phyloP scores from a whole-genome alignment of 257 asterid species.

The Anisodus tanguticus region DNA sequence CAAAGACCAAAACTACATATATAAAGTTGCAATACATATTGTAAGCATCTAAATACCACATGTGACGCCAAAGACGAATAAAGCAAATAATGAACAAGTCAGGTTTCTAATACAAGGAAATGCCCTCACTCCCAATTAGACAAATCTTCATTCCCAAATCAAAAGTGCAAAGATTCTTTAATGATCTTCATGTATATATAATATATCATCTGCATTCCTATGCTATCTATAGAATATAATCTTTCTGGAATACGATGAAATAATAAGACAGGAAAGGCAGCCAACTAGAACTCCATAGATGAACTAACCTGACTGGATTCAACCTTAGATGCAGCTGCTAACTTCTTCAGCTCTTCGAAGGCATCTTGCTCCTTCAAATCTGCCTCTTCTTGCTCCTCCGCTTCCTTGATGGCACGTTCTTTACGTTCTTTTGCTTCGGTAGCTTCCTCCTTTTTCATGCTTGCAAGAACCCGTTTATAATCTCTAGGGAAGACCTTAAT shows the following conservation, averaged over 20 bases:
- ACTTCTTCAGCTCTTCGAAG: conserved; percentile 87
- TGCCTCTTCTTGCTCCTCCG: conserved; percentile 68
- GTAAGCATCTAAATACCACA: conserved; percentile 2
- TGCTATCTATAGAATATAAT: not conserved
- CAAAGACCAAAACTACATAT: conserved; percentile 18
- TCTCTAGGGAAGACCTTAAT: conserved; percentile 95
- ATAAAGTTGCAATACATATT: not conserved
- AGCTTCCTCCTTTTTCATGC: conserved; percentile 59
- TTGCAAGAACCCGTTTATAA: conserved; percentile 76
- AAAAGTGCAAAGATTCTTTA: not conserved
- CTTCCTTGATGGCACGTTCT: conserved; percentile 58
- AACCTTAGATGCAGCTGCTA: conserved; percentile 56
- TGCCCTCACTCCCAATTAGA: too few species aligned
- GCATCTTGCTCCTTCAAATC: conserved; percentile 80
- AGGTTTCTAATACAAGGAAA: not conserved
- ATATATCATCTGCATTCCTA: not conserved
- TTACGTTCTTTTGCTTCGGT: conserved; percentile 53
- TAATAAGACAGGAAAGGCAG: not conserved
- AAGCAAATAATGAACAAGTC: not conserved
- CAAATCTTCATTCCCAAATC: not conserved
- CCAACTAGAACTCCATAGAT: not conserved
- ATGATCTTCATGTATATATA: not conserved
- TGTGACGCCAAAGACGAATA: not conserved
- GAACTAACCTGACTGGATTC: conserved; percentile 55
- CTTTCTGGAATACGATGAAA: not conserved